Evolutionary conservation across 2,329 filamentous ascomycete species (phyloP).

Genomic region (Hypoxylon sp.): DNA sequence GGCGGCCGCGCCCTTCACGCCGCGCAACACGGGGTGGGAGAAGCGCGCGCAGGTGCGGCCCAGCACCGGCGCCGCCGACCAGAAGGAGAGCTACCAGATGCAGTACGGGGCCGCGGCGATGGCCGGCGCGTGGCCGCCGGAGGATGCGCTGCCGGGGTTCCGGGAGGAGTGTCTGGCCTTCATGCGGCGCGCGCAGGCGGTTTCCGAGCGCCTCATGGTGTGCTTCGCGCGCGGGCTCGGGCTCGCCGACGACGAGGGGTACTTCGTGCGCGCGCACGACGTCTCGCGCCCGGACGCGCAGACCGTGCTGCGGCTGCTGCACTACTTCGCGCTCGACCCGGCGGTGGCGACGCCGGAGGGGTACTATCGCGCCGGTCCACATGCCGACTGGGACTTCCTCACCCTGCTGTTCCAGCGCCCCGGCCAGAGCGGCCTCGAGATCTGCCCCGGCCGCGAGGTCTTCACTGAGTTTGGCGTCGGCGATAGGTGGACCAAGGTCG

Average conservation of each 20-base stretch:
- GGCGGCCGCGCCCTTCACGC: conserved; percentile 61
- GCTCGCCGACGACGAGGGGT: conserved; percentile 62
- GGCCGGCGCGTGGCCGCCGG: conserved; percentile 60
- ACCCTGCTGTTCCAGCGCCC: conserved; percentile 69
- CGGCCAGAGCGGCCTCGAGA: conserved; percentile 68
- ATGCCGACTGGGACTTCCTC: conserved; percentile 69
- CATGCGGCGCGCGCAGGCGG: conserved; percentile 61
- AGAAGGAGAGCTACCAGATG: conserved; percentile 69
- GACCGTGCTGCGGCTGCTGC: conserved; percentile 62
- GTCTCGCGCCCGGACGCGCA: conserved; percentile 58
- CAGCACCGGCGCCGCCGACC: conserved; percentile 65
- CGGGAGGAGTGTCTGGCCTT: conserved; percentile 54
- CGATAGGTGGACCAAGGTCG: conserved; percentile 70
- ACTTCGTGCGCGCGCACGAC: conserved; percentile 64
- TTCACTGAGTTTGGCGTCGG: conserved; percentile 66
- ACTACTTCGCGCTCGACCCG: conserved; percentile 60
- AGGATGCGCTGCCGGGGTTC: conserved; percentile 59
- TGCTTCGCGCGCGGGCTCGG: conserved; percentile 66
- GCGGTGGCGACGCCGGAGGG: conserved; percentile 50
- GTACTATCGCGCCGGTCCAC: conserved; percentile 67
- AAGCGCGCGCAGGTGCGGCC: conserved; percentile 65
- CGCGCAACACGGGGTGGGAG: conserved; percentile 68
- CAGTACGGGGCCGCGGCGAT: conserved; percentile 66
- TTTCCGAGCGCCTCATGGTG: conserved; percentile 64
- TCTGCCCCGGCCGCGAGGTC: conserved; percentile 69